Evolutionary conservation across 345 rosid genomes (phyloP).

Genomic region (Hevea brasiliensis): DNA sequence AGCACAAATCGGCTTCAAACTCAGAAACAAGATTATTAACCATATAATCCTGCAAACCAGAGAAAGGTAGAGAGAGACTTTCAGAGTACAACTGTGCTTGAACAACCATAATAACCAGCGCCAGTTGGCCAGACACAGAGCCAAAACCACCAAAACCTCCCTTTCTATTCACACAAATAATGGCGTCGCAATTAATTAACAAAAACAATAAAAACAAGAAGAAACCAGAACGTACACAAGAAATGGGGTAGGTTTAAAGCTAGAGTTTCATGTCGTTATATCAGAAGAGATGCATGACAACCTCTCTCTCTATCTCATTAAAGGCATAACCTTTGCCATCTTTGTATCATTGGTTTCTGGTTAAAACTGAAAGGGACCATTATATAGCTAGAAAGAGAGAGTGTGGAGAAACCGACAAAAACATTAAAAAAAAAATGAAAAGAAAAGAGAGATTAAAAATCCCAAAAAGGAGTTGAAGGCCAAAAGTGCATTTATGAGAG

Average conservation of each 20-base stretch:
- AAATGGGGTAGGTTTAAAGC: conserved; percentile 25
- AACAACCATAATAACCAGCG: conserved; percentile 31
- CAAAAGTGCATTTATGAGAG: background rate
- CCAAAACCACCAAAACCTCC: conserved; percentile 18
- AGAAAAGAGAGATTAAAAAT: background rate
- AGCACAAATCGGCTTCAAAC: conserved; percentile 18
- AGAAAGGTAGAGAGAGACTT: conserved; percentile 26
- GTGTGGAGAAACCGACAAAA: conserved; percentile 28
- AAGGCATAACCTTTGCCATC: conserved; percentile 27
- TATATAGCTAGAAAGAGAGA: background rate
- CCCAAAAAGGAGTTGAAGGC: background rate
- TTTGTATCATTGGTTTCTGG: conserved; percentile 9
- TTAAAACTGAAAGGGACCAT: conserved; percentile 30
- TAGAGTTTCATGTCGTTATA: conserved; percentile 25
- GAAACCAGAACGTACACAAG: conserved; percentile 6
- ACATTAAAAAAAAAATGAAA: background rate
- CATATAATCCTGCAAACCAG: conserved; percentile 38
- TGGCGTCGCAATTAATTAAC: background rate
- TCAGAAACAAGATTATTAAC: conserved; percentile 21
- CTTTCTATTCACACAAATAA: conserved; percentile 26
- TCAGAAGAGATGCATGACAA: conserved; percentile 42
- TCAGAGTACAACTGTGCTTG: conserved; percentile 40
- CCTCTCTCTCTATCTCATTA: conserved; percentile 21
- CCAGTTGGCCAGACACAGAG: conserved; percentile 7
- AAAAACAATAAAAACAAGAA: background rate